Percentiles rank a stretch among this genome's conserved stretches.
Conservation (phyloP, 805 yeast genomes). For the Lipomyces chichibuensis region DNA sequence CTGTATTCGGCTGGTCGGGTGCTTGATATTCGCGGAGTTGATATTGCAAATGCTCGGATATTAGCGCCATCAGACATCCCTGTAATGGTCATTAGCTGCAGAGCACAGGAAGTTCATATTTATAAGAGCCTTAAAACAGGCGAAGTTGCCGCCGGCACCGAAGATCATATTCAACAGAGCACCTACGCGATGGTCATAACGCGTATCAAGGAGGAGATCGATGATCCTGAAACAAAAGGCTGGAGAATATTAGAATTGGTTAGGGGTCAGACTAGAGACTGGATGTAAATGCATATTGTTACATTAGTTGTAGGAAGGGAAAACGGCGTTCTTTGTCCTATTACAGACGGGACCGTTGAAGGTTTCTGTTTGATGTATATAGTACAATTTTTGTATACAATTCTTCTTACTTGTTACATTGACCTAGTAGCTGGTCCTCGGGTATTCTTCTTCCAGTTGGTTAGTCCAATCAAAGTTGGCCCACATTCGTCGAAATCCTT, state of each 20-base stretch:
- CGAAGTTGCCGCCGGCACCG: slow-evolving; percentile 93
- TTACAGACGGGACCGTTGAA: not conserved
- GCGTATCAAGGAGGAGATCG: slow-evolving; percentile 88
- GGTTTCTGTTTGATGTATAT: not conserved
- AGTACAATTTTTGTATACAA: not conserved
- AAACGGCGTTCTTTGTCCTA: not conserved
- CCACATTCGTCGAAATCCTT: slow-evolving; percentile 45
- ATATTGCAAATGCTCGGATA: slow-evolving; percentile 81
- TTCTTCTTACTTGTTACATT: not conserved
- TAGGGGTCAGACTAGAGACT: slow-evolving; percentile 87
- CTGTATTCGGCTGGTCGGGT: slow-evolving; percentile 88
- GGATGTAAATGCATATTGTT: slow-evolving; percentile 50
- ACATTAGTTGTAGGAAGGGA: not conserved
- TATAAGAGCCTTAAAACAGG: slow-evolving; percentile 90
- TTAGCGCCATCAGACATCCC: slow-evolving; percentile 91
- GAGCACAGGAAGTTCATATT: slow-evolving; percentile 93
- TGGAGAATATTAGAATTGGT: slow-evolving; percentile 96
- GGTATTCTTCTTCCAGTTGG: slow-evolving; percentile 27
- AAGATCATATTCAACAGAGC: slow-evolving; percentile 86
- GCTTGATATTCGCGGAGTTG: slow-evolving; percentile 93
- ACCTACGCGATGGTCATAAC: slow-evolving; percentile 97
- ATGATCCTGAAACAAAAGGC: slow-evolving; percentile 88
- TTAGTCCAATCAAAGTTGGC: slow-evolving; percentile 46
- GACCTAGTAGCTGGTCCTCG: not conserved
- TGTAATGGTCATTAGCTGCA: slow-evolving; percentile 87